Conservation (phyloP, 2,329 filamentous ascomycete species). For the Hymenotorrendiella dingleyae region DNA sequence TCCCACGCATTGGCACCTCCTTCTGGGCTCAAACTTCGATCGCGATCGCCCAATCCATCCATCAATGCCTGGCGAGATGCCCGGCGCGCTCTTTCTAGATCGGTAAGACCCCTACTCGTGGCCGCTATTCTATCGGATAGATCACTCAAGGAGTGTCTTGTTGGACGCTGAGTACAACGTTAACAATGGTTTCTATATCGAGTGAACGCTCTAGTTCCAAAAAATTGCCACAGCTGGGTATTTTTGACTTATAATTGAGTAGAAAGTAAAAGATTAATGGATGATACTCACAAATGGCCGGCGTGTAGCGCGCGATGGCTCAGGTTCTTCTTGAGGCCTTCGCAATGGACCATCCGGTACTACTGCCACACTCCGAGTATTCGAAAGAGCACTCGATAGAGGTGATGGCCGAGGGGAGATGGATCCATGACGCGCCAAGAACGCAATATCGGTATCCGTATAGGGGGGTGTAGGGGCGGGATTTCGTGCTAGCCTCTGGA, state of each 20-base stretch:
- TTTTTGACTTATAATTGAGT: neutral
- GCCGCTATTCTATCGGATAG: constrained; percentile 15
- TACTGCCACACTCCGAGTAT: too few relatives aligned
- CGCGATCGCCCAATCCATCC: constrained; percentile 78
- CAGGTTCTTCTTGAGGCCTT: too few relatives aligned
- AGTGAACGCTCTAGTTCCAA: too few relatives aligned
- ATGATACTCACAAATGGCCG: too few relatives aligned
- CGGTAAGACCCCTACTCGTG: constrained; percentile 8
- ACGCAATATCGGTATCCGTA: constrained; percentile 17
- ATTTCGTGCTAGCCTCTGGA: constrained; percentile 18
- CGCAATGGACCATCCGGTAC: too few relatives aligned
- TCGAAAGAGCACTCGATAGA: too few relatives aligned
- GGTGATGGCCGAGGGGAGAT: constrained; percentile 16
- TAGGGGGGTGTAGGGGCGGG: constrained; percentile 22
- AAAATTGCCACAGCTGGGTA: neutral
- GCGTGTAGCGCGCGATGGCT: too few relatives aligned
- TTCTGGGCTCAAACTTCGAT: constrained; percentile 72
- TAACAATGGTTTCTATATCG: too few relatives aligned
- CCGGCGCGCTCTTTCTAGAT: constrained; percentile 10
- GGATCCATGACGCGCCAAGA: constrained; percentile 10
- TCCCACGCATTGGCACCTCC: constrained; percentile 68
- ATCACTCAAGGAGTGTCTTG: constrained; percentile 7
- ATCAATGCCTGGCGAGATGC: constrained; percentile 29
- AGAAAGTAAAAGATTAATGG: neutral
- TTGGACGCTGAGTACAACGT: constrained; percentile 1